phyloP scores from a whole-genome alignment of 345 rosid species.

The Noccaea bulbosa region DNA sequence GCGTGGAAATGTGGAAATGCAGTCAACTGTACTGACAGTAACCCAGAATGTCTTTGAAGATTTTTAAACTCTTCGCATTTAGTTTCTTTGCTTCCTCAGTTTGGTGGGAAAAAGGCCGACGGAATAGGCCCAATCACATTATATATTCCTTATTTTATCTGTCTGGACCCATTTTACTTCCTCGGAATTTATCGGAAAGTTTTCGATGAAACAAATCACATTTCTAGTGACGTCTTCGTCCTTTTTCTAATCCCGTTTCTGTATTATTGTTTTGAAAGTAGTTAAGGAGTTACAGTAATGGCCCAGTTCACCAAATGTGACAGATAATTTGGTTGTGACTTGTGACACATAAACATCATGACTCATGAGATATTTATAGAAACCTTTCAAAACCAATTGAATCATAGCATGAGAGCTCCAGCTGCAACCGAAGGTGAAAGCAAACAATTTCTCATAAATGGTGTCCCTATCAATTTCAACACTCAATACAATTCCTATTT shows the following conservation, averaged over 20 bases:
- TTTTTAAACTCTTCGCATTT: constrained; percentile 10
- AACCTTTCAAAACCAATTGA: not conserved
- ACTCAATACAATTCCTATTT: not conserved
- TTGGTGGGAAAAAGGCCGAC: constrained; percentile 20
- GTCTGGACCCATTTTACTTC: constrained; percentile 3
- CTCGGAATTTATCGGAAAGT: not conserved
- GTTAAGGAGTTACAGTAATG: not conserved
- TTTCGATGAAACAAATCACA: not conserved
- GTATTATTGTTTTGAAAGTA: not conserved
- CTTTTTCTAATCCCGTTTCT: not conserved
- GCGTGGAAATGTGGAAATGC: constrained; percentile 7
- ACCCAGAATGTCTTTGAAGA: constrained; percentile 39
- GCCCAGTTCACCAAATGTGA: constrained; percentile 1
- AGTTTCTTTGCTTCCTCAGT: not conserved
- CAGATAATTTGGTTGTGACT: not conserved
- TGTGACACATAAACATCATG: not conserved
- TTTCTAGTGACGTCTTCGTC: not conserved
- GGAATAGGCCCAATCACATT: constrained; percentile 6
- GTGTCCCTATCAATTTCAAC: not conserved
- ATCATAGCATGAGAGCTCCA: not conserved
- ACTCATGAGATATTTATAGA: not conserved
- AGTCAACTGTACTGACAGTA: constrained; percentile 35
- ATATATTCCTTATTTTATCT: not conserved
- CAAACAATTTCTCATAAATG: not conserved
- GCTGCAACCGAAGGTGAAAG: not conserved